phyloP scores from a whole-genome alignment of 257 asterid genomes.

The Ophiorrhiza pumila region DNA sequence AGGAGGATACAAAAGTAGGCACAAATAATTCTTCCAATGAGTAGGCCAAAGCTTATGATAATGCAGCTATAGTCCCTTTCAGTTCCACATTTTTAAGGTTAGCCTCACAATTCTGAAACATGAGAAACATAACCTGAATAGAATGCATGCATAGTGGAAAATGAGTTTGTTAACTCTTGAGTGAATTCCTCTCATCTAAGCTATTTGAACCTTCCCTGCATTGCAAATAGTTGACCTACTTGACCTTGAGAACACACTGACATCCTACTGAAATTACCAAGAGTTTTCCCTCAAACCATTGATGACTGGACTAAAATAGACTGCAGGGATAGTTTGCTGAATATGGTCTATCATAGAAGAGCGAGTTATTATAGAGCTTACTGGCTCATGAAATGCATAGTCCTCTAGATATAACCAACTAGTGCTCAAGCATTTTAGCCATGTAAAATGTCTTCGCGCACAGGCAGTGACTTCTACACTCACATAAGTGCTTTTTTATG shows the following conservation, averaged over 20 bases:
- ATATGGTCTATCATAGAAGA: not conserved
- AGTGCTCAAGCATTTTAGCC: not conserved
- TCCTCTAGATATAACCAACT: not conserved
- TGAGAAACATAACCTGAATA: not conserved
- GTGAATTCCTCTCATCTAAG: too few relatives aligned
- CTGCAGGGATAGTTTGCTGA: not conserved
- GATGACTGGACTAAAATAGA: not conserved
- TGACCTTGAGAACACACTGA: not conserved
- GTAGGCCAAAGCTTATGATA: not conserved
- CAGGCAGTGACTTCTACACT: not conserved
- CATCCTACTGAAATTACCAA: not conserved
- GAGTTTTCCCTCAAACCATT: not conserved
- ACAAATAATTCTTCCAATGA: not conserved
- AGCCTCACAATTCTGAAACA: not conserved
- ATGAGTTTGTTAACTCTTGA: not conserved
- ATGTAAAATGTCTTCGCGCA: not conserved
- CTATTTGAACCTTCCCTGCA: not conserved
- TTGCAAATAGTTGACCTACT: not conserved
- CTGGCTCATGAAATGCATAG: not conserved
- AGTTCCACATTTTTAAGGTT: not conserved
- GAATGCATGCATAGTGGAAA: not conserved
- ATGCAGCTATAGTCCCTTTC: not conserved
- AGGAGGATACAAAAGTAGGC: not conserved
- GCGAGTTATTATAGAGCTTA: not conserved
- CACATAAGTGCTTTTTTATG: not conserved